Base-by-base conservation (phyloP, 2,329 filamentous ascomycete genomes). In the Pseudocercospora pini-densiflorae region DNA sequence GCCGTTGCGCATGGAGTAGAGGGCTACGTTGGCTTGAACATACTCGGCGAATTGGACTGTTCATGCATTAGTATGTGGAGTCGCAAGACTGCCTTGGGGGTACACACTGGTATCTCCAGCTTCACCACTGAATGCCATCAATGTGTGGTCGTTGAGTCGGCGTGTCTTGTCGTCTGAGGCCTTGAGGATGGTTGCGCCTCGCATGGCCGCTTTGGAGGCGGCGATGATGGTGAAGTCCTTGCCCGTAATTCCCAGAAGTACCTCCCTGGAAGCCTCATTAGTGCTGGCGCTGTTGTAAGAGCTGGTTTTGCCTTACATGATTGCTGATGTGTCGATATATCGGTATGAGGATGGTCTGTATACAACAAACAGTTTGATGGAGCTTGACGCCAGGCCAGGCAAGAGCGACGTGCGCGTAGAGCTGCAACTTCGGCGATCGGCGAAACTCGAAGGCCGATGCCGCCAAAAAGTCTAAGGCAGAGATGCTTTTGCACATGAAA, bases 161-260 rank as follows among this genome's bases (percentile, higher is more conserved):
- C 93, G 89, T 71, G 95, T 99, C 88, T 99, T 99, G 87, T 99
- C 94, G 82, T 99, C 96, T 73, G 89, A 88, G 65, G 92, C 88
- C 83, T 99, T 99, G 79, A 99, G 90, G 81, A 99, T 91, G 67
- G 94, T 97, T 71, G 93, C 92, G 77, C 95, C 95, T 84, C 95
- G 90, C 94, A 98, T 98, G 76, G 94, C 92, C 79, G 95, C 95
- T 86, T 99, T 98, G 70, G 94, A 98, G 76, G 95, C 92, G 77
- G 93, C 95, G 80, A 99, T 90, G 87, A 99, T 89, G 84, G 94
- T 96, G 82, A 97, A 99, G 88, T 99, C 96, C 86, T 97, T 97
- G 85, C 95, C 96, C 67, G 94, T 97, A 81, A 99, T 97, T 78
- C 95, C 95, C 75, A 99, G 88, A 79, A 99, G 88, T 80, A 98